phyloP scores from a whole-genome alignment of 2,329 filamentous ascomycete species.

The Macroventuria anomochaeta region DNA sequence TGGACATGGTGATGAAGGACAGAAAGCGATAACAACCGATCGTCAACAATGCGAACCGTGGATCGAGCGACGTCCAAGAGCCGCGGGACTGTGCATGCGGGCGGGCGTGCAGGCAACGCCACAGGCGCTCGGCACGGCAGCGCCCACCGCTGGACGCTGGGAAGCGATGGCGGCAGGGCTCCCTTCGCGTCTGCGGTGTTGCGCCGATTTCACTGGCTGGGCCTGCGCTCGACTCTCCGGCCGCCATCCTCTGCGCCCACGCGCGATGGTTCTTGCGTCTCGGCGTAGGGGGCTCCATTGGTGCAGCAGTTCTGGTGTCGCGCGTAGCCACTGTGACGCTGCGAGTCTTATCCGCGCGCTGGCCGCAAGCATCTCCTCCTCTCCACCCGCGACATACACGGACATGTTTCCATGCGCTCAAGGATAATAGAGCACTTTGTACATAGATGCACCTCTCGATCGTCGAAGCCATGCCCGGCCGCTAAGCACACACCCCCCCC shows the following conservation, averaged over 20 bases:
- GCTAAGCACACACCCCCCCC: too few relatives aligned
- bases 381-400: not conserved
- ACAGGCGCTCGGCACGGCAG: not conserved
- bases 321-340: not conserved
- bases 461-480: not conserved
- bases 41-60: too few relatives aligned
- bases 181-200: not conserved
- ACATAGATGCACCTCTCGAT: not conserved
- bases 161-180: not conserved
- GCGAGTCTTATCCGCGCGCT: not conserved
- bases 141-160: not conserved
- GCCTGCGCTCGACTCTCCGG: not conserved
- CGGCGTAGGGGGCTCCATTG: constrained; percentile 19
- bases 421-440: too few relatives aligned
- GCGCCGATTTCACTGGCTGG: not conserved
- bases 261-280: constrained; percentile 22
- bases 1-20: constrained; percentile 8
- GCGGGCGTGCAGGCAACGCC: too few relatives aligned
- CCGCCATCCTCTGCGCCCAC: constrained; percentile 5
- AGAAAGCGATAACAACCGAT: too few relatives aligned
- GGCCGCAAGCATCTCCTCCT: not conserved
- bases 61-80: too few relatives aligned
- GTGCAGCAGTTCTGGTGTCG: constrained; percentile 5
- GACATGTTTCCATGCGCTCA: too few relatives aligned
- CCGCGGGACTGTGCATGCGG: not conserved